Conservation (phyloP, 352 stramenopile species). For the Phytopythium litorale region DNA sequence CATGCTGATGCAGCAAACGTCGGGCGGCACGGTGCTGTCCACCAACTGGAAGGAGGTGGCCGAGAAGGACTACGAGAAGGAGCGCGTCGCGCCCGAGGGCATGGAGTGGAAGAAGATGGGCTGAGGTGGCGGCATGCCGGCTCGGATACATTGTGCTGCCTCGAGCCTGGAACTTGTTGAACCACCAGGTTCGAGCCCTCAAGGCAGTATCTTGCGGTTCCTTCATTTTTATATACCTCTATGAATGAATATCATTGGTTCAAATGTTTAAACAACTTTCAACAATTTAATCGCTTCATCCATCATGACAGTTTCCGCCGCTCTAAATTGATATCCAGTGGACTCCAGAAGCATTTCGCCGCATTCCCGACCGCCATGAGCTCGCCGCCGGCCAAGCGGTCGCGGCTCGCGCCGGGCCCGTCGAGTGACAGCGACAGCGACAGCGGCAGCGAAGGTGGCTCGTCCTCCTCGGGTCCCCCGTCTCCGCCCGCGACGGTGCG, state of each 20-base stretch:
- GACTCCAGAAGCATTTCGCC: background rate
- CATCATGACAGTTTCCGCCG: too few species aligned
- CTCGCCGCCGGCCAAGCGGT: conserved; percentile 8
- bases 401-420: conserved; percentile 11
- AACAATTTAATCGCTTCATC: too few species aligned
- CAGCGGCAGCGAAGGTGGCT: conserved; percentile 28
- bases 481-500: conserved; percentile 22
- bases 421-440: conserved; percentile 22
- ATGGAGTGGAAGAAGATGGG: conserved; percentile 92
- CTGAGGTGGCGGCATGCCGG: conserved; percentile 5
- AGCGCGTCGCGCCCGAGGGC: conserved; percentile 75
- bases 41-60: conserved; percentile 92
- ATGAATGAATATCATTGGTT: too few species aligned
- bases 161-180: too few species aligned
- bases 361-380: conserved; percentile 11
- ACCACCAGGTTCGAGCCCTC: too few species aligned
- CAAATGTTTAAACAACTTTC: too few species aligned
- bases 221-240: too few species aligned
- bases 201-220: too few species aligned
- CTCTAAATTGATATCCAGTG: too few species aligned
- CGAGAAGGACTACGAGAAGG: conserved; percentile 89
- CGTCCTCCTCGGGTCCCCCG: conserved; percentile 16
- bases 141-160: too few species aligned
- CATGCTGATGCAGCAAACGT: conserved; percentile 77
- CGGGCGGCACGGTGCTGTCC: conserved; percentile 88